These are phyloP conservation scores for Bruguiera hainesii DNA, from an alignment of 441 rosid species.

Conservation along the genomic window DNA sequence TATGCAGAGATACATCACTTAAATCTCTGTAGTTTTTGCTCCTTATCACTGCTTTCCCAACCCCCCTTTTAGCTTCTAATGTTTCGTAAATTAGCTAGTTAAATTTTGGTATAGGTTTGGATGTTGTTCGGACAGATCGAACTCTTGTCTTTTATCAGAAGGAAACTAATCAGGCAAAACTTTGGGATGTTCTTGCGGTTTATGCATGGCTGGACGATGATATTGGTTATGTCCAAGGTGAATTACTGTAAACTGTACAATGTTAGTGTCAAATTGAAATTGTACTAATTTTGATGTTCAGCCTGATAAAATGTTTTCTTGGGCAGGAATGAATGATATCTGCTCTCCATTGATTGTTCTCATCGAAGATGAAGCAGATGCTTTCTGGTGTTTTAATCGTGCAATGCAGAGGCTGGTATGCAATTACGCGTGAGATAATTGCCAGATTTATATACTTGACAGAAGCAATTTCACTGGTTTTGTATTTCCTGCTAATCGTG, in stretches of 20 bases:
- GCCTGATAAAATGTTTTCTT: constrained; percentile 17
- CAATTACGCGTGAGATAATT: constrained; percentile 1
- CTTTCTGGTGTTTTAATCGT: constrained; percentile 95
- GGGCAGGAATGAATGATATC: constrained; percentile 91
- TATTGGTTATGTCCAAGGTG: constrained; percentile 89
- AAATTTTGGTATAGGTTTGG: constrained; percentile 57
- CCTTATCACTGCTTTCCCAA: background rate
- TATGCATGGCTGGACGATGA: constrained; percentile 87
- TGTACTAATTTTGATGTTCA: constrained; percentile 4
- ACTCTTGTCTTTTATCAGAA: constrained; percentile 71
- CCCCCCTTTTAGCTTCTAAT: background rate
- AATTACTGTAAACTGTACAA: constrained; percentile 13
- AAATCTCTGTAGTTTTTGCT: background rate
- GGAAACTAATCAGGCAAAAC: constrained; percentile 65
- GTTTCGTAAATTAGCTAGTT: constrained; percentile 17
- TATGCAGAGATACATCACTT: background rate
- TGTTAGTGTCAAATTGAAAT: constrained; percentile 14
- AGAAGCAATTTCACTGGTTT: too few relatives aligned
- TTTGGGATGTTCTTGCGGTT: constrained; percentile 81
- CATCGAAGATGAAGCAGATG: constrained; percentile 87
- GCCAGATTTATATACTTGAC: background rate
- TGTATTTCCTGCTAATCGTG: too few relatives aligned
- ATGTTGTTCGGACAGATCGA: constrained; percentile 90
- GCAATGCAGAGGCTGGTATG: constrained; percentile 92
- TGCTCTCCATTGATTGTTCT: constrained; percentile 92